Evolutionary conservation across 2,329 filamentous ascomycete species (phyloP), one percentile per base, ranked within the genome.

Genomic region (Macroventuria anomochaeta): DNA sequence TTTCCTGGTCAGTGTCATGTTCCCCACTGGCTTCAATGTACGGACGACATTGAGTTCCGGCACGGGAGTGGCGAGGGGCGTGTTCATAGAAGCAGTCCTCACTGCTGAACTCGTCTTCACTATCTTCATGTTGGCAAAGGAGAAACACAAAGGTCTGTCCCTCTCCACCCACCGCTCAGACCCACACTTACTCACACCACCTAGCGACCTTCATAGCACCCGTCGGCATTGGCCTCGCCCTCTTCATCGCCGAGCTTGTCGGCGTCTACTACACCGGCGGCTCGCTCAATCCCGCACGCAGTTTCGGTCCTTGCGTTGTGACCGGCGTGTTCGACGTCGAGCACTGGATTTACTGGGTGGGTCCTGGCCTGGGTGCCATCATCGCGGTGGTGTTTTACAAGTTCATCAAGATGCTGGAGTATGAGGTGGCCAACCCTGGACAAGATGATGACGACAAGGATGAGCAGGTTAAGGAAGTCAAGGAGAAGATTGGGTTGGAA

Each of bases 151-250:
- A 75, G 67, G 67, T 70, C 60, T 33, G 55, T 57, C 13, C 2
- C 3, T 5, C 12, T 2, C 8, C 7, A n/a, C n/a, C 23, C 15
- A 6, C 2, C 20, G 11, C 33, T 26, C 17, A 13, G 3, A 23
- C 12, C 15, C 20, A 8, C 15, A 25, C n/a, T n/a, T 5, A 18
- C 47, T 58, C 40, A 60, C 32, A 26, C 13, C 21, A 13, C 31
- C 5, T 28, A 65, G 85, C 84, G 3, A 91, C 88, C 0, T 89
- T 83, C 67, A 75, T 90, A 2, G 88, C 88, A 0, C 88, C 88
- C 0, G 76, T 91, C 3, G 88, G 86, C 11, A 90, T 92, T 63
- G 89, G 89, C 1, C 75, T 90, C 7, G 81, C 87, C 0, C 81
- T 91, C 57, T 91, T 91, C 73, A 81, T 90, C 48, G 76, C 76